Evolutionary conservation across 306 rosid species (phyloP), one percentile per base, ranked within the genome.

Genomic region (Leucaena leucocephala): DNA sequence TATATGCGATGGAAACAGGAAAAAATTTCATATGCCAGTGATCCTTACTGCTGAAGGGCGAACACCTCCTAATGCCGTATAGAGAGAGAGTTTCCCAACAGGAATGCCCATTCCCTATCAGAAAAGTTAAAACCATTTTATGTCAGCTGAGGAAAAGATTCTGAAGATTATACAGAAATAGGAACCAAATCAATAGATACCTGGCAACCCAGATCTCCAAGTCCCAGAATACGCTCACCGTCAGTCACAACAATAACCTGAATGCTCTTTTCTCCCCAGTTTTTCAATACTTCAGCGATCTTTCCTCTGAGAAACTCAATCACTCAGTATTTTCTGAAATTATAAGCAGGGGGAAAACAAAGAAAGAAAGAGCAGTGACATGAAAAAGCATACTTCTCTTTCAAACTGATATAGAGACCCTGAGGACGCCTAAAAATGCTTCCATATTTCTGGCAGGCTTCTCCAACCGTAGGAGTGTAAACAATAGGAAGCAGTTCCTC

Each of bases 131-230:
- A 80, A 44, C 3, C 55, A 61, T 14, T 43, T 59, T 42, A 64
- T 10, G 76, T 81, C 67, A 73, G 54, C 16, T 35, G 46, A 12
- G 15, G 15, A 82, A 16, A 68, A 38, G 9, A 48, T 19, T 52
- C 5, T 52, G 59, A 58, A 75, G 15, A 66, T 52, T 55, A 70
- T 19, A 42, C 59, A 72, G 63, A 84, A 33, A 15, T 72, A 80
- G 71, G 22, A 58, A 63, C 61, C 27, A 64, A 48, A n/a, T 49
- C 19, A 54, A 42, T 54, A 61, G 15, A 75, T 82, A 94, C 98
- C 97, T 95, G 98, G 89, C 97, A 89, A 58, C 98, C 98, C 59
- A 95, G 98, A 87, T 95, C 98, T 70, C 98, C 98, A 9, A 95
- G 98, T 78, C 98, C 98, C 83, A 95, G 78, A 75, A 95, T 95